phyloP scores from a whole-genome alignment of 495 filamentous ascomycete genomes.

The Talaromyces ruber region DNA sequence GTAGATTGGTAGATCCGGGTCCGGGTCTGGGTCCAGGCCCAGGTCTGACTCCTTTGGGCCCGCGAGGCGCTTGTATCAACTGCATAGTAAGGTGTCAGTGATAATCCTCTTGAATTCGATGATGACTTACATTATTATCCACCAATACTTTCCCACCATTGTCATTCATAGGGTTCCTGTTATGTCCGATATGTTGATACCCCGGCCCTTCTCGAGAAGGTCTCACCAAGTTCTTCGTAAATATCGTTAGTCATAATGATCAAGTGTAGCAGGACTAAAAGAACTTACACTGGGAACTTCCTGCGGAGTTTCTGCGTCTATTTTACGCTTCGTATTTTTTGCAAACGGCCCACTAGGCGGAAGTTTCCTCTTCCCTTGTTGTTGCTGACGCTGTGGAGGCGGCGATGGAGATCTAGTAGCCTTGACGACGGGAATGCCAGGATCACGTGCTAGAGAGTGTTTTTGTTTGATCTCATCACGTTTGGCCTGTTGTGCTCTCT shows the following conservation, averaged over 20 bases:
- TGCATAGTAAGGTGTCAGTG: neutral
- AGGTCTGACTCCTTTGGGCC: neutral
- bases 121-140: neutral
- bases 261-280: neutral
- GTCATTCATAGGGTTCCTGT: neutral
- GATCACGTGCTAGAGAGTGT: slow-evolving; percentile 39
- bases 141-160: neutral
- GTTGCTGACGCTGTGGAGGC: slow-evolving; percentile 12
- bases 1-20: neutral
- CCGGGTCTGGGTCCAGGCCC: neutral
- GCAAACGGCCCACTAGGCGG: slow-evolving; percentile 1
- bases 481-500: slow-evolving; percentile 20
- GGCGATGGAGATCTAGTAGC: slow-evolving; percentile 21
- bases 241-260: neutral
- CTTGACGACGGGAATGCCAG: slow-evolving; percentile 35
- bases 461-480: slow-evolving; percentile 30
- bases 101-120: neutral
- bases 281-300: slow-evolving; percentile 21
- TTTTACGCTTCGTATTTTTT: slow-evolving; percentile 17
- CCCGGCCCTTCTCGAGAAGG: slow-evolving; percentile 31
- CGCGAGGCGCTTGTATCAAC: slow-evolving; percentile 5
- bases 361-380: slow-evolving; percentile 1
- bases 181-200: neutral
- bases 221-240: slow-evolving; percentile 26
- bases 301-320: slow-evolving; percentile 18